phyloP scores from a whole-genome alignment of 176 grass and related monocot genomes.

The Luzula sylvatica region DNA sequence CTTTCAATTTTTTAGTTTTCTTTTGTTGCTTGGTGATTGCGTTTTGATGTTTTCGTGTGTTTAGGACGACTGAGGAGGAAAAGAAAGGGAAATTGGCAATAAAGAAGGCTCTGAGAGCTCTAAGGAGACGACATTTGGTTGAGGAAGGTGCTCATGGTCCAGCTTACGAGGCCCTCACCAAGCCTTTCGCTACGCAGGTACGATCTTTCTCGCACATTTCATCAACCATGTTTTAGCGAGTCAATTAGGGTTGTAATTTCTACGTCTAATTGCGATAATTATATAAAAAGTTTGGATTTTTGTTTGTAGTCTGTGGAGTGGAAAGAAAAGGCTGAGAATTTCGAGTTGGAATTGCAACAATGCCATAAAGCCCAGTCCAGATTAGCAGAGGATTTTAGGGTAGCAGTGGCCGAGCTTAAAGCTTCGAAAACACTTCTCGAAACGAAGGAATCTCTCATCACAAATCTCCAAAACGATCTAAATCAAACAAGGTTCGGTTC shows the following conservation, averaged over 20 bases:
- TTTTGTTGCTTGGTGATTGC: not conserved
- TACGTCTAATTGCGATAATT: not conserved
- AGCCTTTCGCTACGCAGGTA: conserved; percentile 69
- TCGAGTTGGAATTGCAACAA: conserved; percentile 77
- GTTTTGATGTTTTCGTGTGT: conserved; percentile 16
- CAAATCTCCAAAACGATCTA: conserved; percentile 47
- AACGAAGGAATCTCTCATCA: conserved; percentile 57
- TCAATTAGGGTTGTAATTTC: not conserved
- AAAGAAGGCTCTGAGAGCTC: conserved; percentile 28
- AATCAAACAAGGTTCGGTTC: conserved; percentile 54
- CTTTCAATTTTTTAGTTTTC: conserved; percentile 9
- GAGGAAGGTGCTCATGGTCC: conserved; percentile 78
- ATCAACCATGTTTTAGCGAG: not conserved
- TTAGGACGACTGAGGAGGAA: conserved; percentile 56
- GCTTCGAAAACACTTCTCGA: conserved; percentile 44
- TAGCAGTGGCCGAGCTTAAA: conserved; percentile 58
- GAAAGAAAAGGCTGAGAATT: conserved; percentile 88
- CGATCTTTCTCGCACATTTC: conserved; percentile 9
- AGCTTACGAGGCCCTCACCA: conserved; percentile 53
- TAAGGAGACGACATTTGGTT: conserved; percentile 48
- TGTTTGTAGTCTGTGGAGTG: conserved; percentile 54
- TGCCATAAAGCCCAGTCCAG: conserved; percentile 81
- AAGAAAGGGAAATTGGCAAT: conserved; percentile 55
- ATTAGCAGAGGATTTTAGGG: conserved; percentile 62
- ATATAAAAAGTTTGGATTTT: conserved; percentile 8